phyloP scores from a whole-genome alignment of 2,329 filamentous ascomycete genomes.

The Corinectria fuckeliana region DNA sequence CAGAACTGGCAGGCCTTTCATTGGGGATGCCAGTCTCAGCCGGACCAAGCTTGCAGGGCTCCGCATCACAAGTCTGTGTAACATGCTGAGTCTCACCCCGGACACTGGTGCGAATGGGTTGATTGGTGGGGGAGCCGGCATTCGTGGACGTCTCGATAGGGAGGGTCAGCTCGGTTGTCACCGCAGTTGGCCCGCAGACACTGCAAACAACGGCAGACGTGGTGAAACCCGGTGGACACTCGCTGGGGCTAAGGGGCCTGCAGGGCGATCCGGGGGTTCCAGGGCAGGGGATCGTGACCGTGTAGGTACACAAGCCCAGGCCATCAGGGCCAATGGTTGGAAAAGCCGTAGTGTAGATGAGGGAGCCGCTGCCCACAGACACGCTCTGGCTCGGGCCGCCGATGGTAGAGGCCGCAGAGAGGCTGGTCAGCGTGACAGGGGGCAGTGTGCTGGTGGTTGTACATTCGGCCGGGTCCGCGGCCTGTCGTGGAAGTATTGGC shows the following conservation, averaged over 20 bases:
- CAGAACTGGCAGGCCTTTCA: background rate
- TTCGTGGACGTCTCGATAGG: constrained; percentile 10
- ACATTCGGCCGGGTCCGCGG: constrained; percentile 2
- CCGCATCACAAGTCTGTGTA: background rate
- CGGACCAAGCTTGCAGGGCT: too few relatives aligned
- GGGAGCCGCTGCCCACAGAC: background rate
- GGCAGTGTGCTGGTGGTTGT: constrained; percentile 11
- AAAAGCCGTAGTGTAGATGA: constrained; percentile 7
- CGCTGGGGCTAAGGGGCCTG: background rate
- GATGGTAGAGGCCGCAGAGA: constrained; percentile 8
- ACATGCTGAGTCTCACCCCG: background rate
- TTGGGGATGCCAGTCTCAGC: background rate
- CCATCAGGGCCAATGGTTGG: constrained; percentile 18
- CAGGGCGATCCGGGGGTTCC: constrained; percentile 1
- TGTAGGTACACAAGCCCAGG: constrained; percentile 17
- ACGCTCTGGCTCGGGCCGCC: background rate
- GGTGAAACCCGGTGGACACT: constrained; percentile 21
- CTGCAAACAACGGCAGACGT: constrained; percentile 11
- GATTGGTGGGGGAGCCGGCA: background rate
- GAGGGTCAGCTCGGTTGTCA: constrained; percentile 18
- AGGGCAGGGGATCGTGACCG: constrained; percentile 16
- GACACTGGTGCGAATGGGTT: background rate
- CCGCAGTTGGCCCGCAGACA: background rate
- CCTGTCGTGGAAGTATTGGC: constrained; percentile 4
- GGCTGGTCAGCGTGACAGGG: constrained; percentile 8